Percentiles rank a stretch among this genome's conserved stretches.
Conservation (phyloP, 352 stramenopile genomes). For the Pseudoperonospora humuli region DNA sequence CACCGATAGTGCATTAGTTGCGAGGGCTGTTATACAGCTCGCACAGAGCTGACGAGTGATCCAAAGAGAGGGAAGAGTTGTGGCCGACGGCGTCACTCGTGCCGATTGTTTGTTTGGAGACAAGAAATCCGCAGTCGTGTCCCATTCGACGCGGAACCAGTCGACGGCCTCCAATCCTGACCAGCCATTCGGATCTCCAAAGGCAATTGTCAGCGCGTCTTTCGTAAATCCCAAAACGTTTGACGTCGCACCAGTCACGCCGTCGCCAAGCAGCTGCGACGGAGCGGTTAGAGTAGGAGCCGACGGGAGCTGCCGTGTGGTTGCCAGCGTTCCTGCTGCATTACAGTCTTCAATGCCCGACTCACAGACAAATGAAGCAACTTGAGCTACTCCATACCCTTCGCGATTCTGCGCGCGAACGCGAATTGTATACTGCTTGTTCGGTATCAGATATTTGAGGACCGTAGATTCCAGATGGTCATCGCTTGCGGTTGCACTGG, state of each 20-base stretch:
- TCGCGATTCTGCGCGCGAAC: constrained; percentile 83
- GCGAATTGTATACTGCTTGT: constrained; percentile 66
- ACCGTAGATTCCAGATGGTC: constrained; percentile 3
- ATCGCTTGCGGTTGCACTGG: not conserved
- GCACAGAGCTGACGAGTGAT: constrained; percentile 35
- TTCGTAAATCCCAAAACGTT: constrained; percentile 67
- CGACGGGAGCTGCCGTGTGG: constrained; percentile 56
- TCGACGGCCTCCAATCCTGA: constrained; percentile 72
- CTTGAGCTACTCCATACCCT: constrained; percentile 45
- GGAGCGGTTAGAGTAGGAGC: constrained; percentile 39
- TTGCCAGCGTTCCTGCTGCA: constrained; percentile 11
- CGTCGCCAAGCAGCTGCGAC: constrained; percentile 32
- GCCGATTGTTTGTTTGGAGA: constrained; percentile 28
- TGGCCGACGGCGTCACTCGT: constrained; percentile 26
- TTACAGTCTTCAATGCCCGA: constrained; percentile 74
- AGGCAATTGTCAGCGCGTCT: constrained; percentile 46
- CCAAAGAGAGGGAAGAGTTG: constrained; percentile 31
- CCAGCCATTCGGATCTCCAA: constrained; percentile 63
- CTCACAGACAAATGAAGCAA: constrained; percentile 84
- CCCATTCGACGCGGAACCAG: constrained; percentile 89
- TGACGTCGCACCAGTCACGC: constrained; percentile 14
- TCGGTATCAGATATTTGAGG: constrained; percentile 33
- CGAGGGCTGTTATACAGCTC: constrained; percentile 33
- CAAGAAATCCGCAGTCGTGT: constrained; percentile 53
- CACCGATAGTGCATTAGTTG: constrained; percentile 11